phyloP scores from a whole-genome alignment of 2,329 filamentous ascomycete genomes.

The Mollisiaceae sp. region DNA sequence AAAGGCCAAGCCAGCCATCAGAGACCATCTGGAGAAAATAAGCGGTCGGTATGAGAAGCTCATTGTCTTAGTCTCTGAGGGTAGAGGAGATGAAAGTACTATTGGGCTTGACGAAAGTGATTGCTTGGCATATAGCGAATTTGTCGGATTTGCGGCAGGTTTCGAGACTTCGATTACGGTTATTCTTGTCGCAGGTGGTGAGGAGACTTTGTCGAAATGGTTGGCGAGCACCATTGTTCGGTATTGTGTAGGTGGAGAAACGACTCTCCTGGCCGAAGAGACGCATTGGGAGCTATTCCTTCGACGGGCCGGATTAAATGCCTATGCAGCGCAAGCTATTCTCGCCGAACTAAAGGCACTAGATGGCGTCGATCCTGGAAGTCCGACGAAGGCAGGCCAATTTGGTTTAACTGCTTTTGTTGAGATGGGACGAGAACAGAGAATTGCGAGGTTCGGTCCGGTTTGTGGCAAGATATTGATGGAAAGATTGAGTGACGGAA shows the following conservation, averaged over 20 bases:
- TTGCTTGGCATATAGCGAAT: conserved; percentile 36
- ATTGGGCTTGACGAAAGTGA: conserved; percentile 34
- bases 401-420: conserved; percentile 61
- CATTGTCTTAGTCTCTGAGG: conserved; percentile 69
- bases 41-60: conserved; percentile 69
- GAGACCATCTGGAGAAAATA: conserved; percentile 58
- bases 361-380: conserved; percentile 27
- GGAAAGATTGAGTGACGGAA: conserved; percentile 51
- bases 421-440: conserved; percentile 57
- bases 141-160: conserved; percentile 41
- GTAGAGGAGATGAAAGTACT: conserved; percentile 50
- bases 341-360: conserved; percentile 53
- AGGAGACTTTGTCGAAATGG: conserved; percentile 59
- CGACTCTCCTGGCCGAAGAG: conserved; percentile 57
- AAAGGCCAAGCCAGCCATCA: conserved; percentile 52
- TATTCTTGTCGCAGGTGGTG: conserved; percentile 56
- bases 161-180: conserved; percentile 48
- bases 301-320: conserved; percentile 69
- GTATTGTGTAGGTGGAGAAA: conserved; percentile 20
- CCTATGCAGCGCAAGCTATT: conserved; percentile 71
- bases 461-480: conserved; percentile 60
- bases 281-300: conserved; percentile 72
- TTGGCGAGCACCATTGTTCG: conserved; percentile 57
- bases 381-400: conserved; percentile 30
- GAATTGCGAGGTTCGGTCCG: conserved; percentile 54